phyloP scores from a whole-genome alignment of 2,329 filamentous ascomycete species.

The Aspergillus sp. region DNA sequence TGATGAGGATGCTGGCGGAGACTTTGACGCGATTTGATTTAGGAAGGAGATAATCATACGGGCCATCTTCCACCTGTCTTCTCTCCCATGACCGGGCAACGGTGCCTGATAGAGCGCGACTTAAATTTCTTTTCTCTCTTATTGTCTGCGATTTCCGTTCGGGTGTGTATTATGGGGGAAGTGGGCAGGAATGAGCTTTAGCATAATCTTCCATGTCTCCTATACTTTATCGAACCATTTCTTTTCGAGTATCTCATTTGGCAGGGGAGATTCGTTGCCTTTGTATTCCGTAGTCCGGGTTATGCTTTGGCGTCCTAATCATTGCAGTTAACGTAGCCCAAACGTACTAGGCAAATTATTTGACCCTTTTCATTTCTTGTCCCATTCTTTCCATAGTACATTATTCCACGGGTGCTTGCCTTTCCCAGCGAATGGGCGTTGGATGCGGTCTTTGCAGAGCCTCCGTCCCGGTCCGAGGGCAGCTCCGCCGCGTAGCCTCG shows the following conservation, averaged over 20 bases:
- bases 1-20: constrained; percentile 88
- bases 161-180: constrained; percentile 20
- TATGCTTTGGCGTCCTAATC: no score
- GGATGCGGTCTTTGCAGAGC: neutral
- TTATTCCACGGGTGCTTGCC: no score
- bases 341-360: no score
- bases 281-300: no score
- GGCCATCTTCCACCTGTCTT: constrained; percentile 6
- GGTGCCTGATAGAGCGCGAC: constrained; percentile 6
- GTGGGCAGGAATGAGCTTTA: constrained; percentile 19
- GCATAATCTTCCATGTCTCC: constrained; percentile 20
- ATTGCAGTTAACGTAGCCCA: no score
- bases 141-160: constrained; percentile 19
- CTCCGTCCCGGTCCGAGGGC: constrained; percentile 15
- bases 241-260: constrained; percentile 5
- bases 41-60: constrained; percentile 13
- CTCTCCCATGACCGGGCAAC: constrained; percentile 4
- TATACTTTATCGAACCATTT: constrained; percentile 18
- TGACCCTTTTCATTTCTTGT: neutral
- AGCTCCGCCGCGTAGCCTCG: constrained; percentile 8
- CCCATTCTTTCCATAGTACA: no score
- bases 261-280: constrained; percentile 2
- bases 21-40: constrained; percentile 87
- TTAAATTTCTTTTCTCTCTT: constrained; percentile 19
- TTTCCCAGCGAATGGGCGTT: no score